Conservation (phyloP, 1,139 yeast genomes). For the Hanseniaspora uvarum region DNA sequence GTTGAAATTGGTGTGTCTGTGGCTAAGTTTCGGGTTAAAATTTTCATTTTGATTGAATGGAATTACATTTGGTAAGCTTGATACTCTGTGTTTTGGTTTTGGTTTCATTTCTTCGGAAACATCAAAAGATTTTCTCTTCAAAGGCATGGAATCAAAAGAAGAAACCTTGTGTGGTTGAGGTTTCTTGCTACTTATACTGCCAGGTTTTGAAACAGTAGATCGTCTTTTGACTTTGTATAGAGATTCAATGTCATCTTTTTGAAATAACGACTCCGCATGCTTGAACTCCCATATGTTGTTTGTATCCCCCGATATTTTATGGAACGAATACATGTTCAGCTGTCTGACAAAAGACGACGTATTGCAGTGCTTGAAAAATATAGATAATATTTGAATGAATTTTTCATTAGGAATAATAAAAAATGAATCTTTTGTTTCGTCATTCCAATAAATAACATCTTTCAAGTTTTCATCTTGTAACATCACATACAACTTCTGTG, state of each 20-base stretch:
- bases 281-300: conserved; percentile 53
- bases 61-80: neutral
- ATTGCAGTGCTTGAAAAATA: conserved; percentile 66
- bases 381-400: conserved; percentile 48
- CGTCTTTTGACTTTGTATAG: conserved; percentile 54
- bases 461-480: conserved; percentile 44
- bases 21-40: neutral
- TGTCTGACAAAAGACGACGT: conserved; percentile 73
- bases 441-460: conserved; percentile 47
- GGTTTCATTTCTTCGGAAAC: neutral
- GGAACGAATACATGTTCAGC: conserved; percentile 68
- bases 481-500: conserved; percentile 56
- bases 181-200: neutral
- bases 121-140: conserved; percentile 6
- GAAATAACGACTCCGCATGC: conserved; percentile 55
- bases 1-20: neutral
- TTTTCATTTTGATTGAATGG: neutral
- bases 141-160: neutral
- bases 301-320: conserved; percentile 36
- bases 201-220: conserved; percentile 32
- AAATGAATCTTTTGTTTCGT: conserved; percentile 36
- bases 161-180: neutral
- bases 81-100: neutral
- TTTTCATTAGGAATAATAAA: conserved; percentile 43
- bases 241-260: conserved; percentile 52